These are phyloP conservation scores for Diplogelasinospora grovesii DNA, from an alignment of 495 filamentous ascomycete species.

Conservation along the genomic window DNA sequence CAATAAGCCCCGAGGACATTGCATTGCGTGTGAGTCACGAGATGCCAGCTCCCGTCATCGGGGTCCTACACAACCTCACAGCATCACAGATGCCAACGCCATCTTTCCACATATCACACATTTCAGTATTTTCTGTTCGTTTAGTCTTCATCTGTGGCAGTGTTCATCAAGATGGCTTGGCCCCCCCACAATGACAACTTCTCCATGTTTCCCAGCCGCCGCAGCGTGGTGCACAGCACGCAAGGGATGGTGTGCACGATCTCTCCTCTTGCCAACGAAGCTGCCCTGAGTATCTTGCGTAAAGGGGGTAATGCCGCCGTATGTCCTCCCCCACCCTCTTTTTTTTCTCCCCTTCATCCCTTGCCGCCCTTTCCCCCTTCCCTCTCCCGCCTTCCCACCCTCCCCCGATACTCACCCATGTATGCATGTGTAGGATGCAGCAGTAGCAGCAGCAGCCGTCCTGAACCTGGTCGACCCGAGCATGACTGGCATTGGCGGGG, in stretches of 20 bases:
- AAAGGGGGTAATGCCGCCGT: constrained; percentile 79
- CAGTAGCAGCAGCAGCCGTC: constrained; percentile 47
- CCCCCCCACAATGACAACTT: constrained; percentile 46
- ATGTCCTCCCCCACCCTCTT: constrained; percentile 20
- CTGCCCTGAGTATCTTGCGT: constrained; percentile 63
- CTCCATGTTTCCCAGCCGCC: constrained; percentile 60
- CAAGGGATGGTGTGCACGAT: constrained; percentile 76
- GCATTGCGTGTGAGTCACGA: constrained; percentile 1
- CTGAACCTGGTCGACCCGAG: constrained; percentile 77
- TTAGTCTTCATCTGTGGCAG: neutral
- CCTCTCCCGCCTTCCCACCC: constrained; percentile 10
- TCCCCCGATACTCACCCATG: neutral
- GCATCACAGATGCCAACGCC: too few species aligned
- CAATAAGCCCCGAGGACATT: constrained; percentile 3
- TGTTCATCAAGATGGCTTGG: constrained; percentile 16
- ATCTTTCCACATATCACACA: neutral
- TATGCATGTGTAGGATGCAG: constrained; percentile 17
- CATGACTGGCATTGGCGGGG: constrained; percentile 78
- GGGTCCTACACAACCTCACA: too few species aligned
- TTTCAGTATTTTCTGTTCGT: neutral
- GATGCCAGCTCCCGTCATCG: neutral
- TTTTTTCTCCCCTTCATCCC: constrained; percentile 11
- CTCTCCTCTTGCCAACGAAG: constrained; percentile 71
- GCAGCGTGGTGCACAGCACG: constrained; percentile 74
- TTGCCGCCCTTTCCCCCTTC: neutral